These are phyloP conservation scores for Caryopteris hybrid DNA, from an alignment of 305 asterid genomes.

Conservation along the genomic window DNA sequence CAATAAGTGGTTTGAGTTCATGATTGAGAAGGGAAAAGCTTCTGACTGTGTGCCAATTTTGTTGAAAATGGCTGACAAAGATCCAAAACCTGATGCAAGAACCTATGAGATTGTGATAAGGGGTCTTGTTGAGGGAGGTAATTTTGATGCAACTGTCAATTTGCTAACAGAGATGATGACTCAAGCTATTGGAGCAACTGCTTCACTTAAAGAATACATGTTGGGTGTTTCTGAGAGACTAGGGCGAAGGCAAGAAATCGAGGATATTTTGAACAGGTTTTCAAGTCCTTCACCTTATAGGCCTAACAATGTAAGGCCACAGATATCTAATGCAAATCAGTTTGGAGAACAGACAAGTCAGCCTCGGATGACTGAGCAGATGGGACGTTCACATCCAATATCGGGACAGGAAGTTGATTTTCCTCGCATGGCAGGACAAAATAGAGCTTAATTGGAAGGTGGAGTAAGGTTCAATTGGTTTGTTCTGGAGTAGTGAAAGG, in stretches of 20 bases:
- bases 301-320: constrained; percentile 8
- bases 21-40: constrained; percentile 65
- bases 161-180: constrained; percentile 55
- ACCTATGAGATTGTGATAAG: constrained; percentile 67
- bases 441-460: constrained; percentile 19
- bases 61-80: constrained; percentile 62
- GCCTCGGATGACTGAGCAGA: constrained; percentile 23
- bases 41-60: constrained; percentile 62
- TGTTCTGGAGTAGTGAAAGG: constrained; percentile 14
- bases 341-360: constrained; percentile 13
- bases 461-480: constrained; percentile 11
- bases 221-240: constrained; percentile 53
- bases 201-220: constrained; percentile 49
- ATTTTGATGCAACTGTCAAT: constrained; percentile 39
- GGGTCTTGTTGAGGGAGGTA: constrained; percentile 56
- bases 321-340: constrained; percentile 2
- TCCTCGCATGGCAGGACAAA: constrained; percentile 26
- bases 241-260: constrained; percentile 53
- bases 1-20: constrained; percentile 67
- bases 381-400: constrained; percentile 10
- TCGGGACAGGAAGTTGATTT: constrained; percentile 27
- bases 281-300: constrained; percentile 24
- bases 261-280: constrained; percentile 41
- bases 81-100: constrained; percentile 77
- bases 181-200: constrained; percentile 50